Evolutionary conservation across 768 basidiomycete species (phyloP).

Genomic region (Pholiota molesta): DNA sequence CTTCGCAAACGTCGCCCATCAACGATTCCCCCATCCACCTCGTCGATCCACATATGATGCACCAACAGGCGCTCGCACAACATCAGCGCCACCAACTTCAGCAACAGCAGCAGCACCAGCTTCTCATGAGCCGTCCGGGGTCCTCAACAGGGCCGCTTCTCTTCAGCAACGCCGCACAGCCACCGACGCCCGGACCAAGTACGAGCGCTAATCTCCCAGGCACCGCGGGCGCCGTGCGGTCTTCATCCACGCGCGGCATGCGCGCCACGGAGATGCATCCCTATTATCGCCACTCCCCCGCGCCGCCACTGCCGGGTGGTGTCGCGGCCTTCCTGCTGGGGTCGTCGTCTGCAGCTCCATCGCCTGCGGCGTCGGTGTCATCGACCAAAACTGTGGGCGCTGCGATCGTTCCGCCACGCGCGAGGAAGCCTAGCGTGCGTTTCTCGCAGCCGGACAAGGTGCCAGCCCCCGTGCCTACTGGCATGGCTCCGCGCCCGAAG

Average conservation of each 20-base stretch:
- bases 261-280: slow-evolving; percentile 7
- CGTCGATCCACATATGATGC: background rate
- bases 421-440: background rate
- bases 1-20: background rate
- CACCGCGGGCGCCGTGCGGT: slow-evolving; percentile 5
- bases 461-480: background rate
- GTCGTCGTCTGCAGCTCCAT: background rate
- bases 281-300: slow-evolving; percentile 5
- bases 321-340: background rate
- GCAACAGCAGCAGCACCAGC: background rate
- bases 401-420: background rate
- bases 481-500: background rate
- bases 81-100: background rate
- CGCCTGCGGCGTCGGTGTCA: background rate
- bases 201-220: background rate
- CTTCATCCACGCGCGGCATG: slow-evolving; percentile 2
- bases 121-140: slow-evolving; percentile 1
- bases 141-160: slow-evolving; percentile 20
- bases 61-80: background rate
- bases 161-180: background rate
- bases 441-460: background rate
- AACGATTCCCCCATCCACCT: background rate
- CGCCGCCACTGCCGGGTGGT: background rate
- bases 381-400: background rate
- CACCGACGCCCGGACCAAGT: background rate